Evolutionary conservation across 2,329 filamentous ascomycete genomes (phyloP), one percentile per base, ranked within the genome.

Genomic region (Clonostachys chloroleuca): DNA sequence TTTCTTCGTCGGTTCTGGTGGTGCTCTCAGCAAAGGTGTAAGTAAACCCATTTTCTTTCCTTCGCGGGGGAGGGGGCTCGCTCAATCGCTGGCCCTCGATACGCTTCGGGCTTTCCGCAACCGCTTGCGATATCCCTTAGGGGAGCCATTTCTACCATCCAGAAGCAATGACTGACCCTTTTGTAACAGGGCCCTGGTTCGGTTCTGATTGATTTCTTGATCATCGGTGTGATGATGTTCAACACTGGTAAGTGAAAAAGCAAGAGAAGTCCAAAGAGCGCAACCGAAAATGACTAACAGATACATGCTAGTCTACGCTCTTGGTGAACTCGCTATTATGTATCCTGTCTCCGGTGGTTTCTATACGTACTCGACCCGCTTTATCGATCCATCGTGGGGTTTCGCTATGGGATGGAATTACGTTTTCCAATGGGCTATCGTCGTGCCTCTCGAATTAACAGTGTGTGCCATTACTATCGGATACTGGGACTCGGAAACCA

Each of bases 291-390:
- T 30, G 16, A 42, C 20, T 14, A 34, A 43, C 30, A 42, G 8
- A 30, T 10, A 30, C 16, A 9, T 40, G 8, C 8, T 42, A 62
- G 70, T 81, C 51, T 77, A 78, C 54, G 78, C 78, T 51, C 71
- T 82, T 49, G 79, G 78, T 52, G 79, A 82, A 62, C 62, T 82
- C 48, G 74, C 78, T 40, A 73, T 81, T 53, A 70, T 81, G 63
- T 82, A 73, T 52, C 79, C 78, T 16, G 72, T 81, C 56, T 78
- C 77, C 54, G 78, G 78, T 58, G 75, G 75, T 50, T 82, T 82
- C 68, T 81, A 78, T 57, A 77, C 75, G 17, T 81, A 80, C 65
- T 77, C 74, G 34, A 68, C 72, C 41, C 77, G 79, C 45, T 82
- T 83, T 54, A 77, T 83, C 49, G 78, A 80, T 55, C 78, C 78